These are phyloP conservation scores for Ramalina intermedia DNA, from an alignment of 495 filamentous ascomycete species.

Conservation along the genomic window DNA sequence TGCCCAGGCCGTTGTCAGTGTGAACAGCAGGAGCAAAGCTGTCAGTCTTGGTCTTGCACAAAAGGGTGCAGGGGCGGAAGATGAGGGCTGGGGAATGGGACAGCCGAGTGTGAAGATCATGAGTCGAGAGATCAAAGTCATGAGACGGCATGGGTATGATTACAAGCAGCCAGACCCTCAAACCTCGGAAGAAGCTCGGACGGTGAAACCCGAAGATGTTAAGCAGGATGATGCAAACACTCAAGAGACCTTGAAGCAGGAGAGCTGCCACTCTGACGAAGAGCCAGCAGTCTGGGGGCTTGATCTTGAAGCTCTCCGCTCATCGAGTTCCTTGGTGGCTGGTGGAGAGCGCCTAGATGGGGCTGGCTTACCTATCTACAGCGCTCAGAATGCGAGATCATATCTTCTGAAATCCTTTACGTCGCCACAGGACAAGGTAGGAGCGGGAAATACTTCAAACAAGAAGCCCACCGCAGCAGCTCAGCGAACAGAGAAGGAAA, in stretches of 20 bases:
- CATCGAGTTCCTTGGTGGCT: slow-evolving; percentile 13
- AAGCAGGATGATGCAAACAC: slow-evolving; percentile 9
- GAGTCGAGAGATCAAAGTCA: slow-evolving; percentile 54
- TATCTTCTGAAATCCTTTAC: slow-evolving; percentile 27
- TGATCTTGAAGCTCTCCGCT: slow-evolving; percentile 53
- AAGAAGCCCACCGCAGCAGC: slow-evolving; percentile 19
- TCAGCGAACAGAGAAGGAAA: slow-evolving; percentile 41
- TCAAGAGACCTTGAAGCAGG: slow-evolving; percentile 21
- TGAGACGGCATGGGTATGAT: slow-evolving; percentile 66
- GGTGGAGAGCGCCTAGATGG: slow-evolving; percentile 8
- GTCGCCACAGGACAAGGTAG: slow-evolving; percentile 1
- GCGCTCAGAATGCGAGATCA: slow-evolving; percentile 40
- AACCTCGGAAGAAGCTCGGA: slow-evolving; percentile 15
- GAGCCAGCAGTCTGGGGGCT: slow-evolving; percentile 60
- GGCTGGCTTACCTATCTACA: slow-evolving; percentile 45
- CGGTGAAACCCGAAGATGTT: slow-evolving; percentile 8
- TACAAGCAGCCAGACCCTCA: slow-evolving; percentile 33
- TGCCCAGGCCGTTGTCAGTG: slow-evolving; percentile 64
- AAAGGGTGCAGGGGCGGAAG: slow-evolving; percentile 47
- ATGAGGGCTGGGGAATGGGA: slow-evolving; percentile 60
- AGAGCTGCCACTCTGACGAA: slow-evolving; percentile 20
- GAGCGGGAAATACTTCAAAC: background rate
- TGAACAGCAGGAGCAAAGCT: slow-evolving; percentile 61
- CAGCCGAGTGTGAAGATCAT: slow-evolving; percentile 57
- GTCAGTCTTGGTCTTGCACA: slow-evolving; percentile 52